These are phyloP conservation scores for Yamadazyma mexicana DNA, from an alignment of 1,139 yeast genomes.

Conservation along the genomic window DNA sequence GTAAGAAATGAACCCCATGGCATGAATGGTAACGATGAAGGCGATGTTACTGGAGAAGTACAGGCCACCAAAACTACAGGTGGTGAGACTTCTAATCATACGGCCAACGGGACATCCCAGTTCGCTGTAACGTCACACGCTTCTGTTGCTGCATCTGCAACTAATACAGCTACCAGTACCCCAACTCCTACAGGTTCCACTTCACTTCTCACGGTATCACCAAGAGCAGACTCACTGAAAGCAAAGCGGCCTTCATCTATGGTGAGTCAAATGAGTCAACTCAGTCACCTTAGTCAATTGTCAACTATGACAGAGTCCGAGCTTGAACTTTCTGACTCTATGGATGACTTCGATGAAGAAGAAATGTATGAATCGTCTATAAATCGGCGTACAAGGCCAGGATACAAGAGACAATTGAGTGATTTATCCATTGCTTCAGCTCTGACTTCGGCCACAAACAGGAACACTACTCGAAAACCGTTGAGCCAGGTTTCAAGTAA, in stretches of 20 bases:
- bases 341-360: slow-evolving; percentile 43
- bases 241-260: slow-evolving; percentile 61
- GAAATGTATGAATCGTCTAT: slow-evolving; percentile 20
- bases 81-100: too few relatives aligned
- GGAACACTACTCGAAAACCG: slow-evolving; percentile 9
- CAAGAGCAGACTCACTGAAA: slow-evolving; percentile 4
- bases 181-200: background rate
- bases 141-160: background rate
- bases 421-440: slow-evolving; percentile 38
- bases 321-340: slow-evolving; percentile 45
- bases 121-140: background rate
- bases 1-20: background rate
- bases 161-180: slow-evolving; percentile 2
- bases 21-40: background rate
- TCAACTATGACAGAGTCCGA: slow-evolving; percentile 53
- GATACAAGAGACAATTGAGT: slow-evolving; percentile 33
- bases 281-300: slow-evolving; percentile 56
- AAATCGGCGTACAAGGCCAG: slow-evolving; percentile 25
- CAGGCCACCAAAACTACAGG: too few relatives aligned
- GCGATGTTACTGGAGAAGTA: too few relatives aligned
- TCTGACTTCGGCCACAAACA: slow-evolving; percentile 25
- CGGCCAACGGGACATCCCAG: background rate
- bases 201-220: slow-evolving; percentile 5
- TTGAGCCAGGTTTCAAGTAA: slow-evolving; percentile 39
- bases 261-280: slow-evolving; percentile 61